Evolutionary conservation across 306 rosid species (phyloP).

Genomic region (Fragaria nilgerrensis): DNA sequence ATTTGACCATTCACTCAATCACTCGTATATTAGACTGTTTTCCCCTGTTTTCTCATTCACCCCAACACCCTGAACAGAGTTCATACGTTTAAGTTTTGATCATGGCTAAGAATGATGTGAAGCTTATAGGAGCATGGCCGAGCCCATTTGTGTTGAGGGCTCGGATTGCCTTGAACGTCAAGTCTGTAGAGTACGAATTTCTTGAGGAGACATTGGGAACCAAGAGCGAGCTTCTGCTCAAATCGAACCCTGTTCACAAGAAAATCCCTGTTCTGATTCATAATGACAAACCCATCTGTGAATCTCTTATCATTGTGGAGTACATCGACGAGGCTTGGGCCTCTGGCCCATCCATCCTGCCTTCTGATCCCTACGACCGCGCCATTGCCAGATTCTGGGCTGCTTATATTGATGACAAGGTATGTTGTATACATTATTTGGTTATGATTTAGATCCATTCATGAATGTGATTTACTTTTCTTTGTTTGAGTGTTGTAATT

Average conservation of each 20-base stretch:
- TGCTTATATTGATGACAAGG: conserved; percentile 49
- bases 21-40: not conserved
- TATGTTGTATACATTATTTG: not conserved
- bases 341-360: conserved; percentile 42
- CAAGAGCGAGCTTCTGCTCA: conserved; percentile 51
- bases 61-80: not conserved
- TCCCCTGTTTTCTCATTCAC: not conserved
- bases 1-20: not conserved
- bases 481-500: not conserved
- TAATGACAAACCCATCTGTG: conserved; percentile 42
- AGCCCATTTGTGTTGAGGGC: conserved; percentile 46
- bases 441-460: not conserved
- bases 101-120: conserved; percentile 45
- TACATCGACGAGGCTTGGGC: conserved; percentile 58
- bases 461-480: not conserved
- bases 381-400: conserved; percentile 68
- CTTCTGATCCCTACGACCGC: conserved; percentile 51
- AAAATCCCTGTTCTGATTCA: conserved; percentile 61
- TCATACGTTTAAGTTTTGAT: not conserved
- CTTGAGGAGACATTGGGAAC: conserved; percentile 28
- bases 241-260: conserved; percentile 57
- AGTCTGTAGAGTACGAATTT: conserved; percentile 41
- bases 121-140: conserved; percentile 54
- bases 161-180: conserved; percentile 44
- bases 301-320: conserved; percentile 51